A percentile compares a stretch with the other conserved stretches of the same genome.
Evolutionary conservation across 2,329 filamentous ascomycete species (phyloP).

Genomic region (Aschersonia sp.): DNA sequence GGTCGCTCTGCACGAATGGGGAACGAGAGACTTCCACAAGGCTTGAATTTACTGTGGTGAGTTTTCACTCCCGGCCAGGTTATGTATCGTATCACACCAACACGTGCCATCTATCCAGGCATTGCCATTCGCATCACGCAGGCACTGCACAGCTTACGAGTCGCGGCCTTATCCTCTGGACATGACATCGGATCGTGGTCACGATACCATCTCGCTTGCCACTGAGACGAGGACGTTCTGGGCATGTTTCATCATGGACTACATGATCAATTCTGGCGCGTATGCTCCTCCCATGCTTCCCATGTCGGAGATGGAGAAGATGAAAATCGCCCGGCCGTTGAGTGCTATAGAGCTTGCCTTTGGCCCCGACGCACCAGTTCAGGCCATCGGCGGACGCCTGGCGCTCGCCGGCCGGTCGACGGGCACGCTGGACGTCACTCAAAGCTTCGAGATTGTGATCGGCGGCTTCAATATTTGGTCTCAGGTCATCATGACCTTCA

Average conservation of each 20-base stretch:
- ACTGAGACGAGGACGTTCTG: constrained; percentile 27
- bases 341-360: constrained; percentile 24
- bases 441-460: constrained; percentile 20
- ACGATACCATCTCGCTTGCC: constrained; percentile 10
- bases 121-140: constrained; percentile 25
- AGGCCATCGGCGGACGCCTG: constrained; percentile 2
- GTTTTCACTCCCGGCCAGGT: neutral
- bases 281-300: constrained; percentile 22
- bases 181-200: constrained; percentile 6
- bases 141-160: constrained; percentile 14
- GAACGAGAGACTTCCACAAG: constrained; percentile 23
- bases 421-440: constrained; percentile 11
- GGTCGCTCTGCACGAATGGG: constrained; percentile 26
- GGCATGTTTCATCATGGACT: constrained; percentile 30
- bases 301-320: constrained; percentile 18
- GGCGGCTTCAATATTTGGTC: constrained; percentile 29
- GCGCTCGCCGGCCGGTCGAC: constrained; percentile 1
- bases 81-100: neutral
- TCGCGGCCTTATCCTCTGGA: constrained; percentile 14
- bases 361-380: constrained; percentile 12
- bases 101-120: constrained; percentile 6
- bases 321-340: constrained; percentile 15
- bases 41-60: constrained; percentile 26
- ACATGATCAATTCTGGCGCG: constrained; percentile 26
- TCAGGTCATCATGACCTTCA: constrained; percentile 23